Evolutionary conservation across 2,329 filamentous ascomycete species (phyloP), one percentile per base, ranked within the genome.

Genomic region (Trichoderma asperellum): DNA sequence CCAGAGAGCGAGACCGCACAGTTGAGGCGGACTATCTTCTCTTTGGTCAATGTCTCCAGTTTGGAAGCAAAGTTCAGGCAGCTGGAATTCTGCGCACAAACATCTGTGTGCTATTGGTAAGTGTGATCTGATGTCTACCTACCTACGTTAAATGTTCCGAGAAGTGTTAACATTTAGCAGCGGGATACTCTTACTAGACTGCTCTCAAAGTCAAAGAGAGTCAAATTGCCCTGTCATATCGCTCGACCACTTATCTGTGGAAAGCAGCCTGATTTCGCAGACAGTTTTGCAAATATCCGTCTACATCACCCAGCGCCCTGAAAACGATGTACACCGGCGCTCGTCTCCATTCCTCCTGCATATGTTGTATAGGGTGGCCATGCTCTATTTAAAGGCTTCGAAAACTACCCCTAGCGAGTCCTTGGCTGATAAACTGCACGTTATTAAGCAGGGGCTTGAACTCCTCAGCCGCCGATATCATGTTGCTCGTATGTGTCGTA

Each of bases 11-110:
- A 66, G 24, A 71, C 60, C 11, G 67, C 70, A 16, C 70, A 71
- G 49, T 35, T 71, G 43, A 65, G 70, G n/a, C 68, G 70, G 29
- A 71, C 70, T 8, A 71, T 71, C 5, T 64, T 71, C 21, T 66
- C 70, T 2, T 40, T 71, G 1, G 68, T 71, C 10, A 69, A 49
- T 16, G 56, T 71, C 29, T 63, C 59, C 7, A 56, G 27, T 2
- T 8, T 70, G 3, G 70, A 71, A 53, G 61, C 56, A 2, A 24
- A 67, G 7, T 27, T 65, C 57, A 61, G 68, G 12, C 56, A 35
- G 52, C 14, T 71, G 5, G 61, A 70, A 37, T 70, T 71, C 18
- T 71, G 68, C 32, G 57, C 68, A 5, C 67, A 70, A 58, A 70
- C 57, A 18, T 52, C 68, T 16, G 62, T 71, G 37, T 63, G 68